Percentiles rank a stretch among this genome's conserved stretches.
Conservation (phyloP, 306 rosid genomes). For the Chamaecrista fasciculata region DNA sequence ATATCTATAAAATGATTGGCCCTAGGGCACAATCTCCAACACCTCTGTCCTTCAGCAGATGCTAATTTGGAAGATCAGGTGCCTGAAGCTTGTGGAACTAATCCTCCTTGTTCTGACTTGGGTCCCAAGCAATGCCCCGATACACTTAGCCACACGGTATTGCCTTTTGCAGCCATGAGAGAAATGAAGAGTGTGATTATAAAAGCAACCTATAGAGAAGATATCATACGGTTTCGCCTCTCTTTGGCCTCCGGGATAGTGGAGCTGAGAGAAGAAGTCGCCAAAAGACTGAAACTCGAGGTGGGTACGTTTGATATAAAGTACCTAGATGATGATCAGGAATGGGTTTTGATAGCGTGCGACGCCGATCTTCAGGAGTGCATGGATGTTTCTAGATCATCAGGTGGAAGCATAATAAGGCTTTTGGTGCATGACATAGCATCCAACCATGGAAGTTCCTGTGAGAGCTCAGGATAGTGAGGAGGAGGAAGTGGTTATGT, state of each 20-base stretch:
- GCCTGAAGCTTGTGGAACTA: constrained; percentile 52
- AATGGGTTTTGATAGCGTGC: constrained; percentile 84
- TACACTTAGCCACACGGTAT: constrained; percentile 24
- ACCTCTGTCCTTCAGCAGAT: constrained; percentile 71
- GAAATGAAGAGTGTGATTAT: constrained; percentile 57
- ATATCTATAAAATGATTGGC: too few relatives aligned
- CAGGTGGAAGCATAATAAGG: constrained; percentile 64
- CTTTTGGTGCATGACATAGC: constrained; percentile 57
- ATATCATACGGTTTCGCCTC: constrained; percentile 73
- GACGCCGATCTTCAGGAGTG: constrained; percentile 85
- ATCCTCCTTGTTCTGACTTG: constrained; percentile 39
- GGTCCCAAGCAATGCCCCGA: constrained; percentile 49
- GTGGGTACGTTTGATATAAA: constrained; percentile 69
- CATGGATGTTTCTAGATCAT: constrained; percentile 56
- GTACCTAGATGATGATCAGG: constrained; percentile 80
- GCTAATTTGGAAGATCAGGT: constrained; percentile 58
- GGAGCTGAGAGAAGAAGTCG: constrained; percentile 65
- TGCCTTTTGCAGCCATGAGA: constrained; percentile 36
- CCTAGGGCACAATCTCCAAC: too few relatives aligned
- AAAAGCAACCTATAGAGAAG: constrained; percentile 73
- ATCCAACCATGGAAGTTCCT: constrained; percentile 67
- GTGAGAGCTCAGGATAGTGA: constrained; percentile 62
- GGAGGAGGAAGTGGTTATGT: constrained; percentile 27
- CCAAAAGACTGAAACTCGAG: constrained; percentile 69
- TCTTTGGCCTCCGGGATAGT: constrained; percentile 43